These are phyloP conservation scores for Shiraia sp. DNA, from an alignment of 2,329 filamentous ascomycete species.

Conservation along the genomic window DNA sequence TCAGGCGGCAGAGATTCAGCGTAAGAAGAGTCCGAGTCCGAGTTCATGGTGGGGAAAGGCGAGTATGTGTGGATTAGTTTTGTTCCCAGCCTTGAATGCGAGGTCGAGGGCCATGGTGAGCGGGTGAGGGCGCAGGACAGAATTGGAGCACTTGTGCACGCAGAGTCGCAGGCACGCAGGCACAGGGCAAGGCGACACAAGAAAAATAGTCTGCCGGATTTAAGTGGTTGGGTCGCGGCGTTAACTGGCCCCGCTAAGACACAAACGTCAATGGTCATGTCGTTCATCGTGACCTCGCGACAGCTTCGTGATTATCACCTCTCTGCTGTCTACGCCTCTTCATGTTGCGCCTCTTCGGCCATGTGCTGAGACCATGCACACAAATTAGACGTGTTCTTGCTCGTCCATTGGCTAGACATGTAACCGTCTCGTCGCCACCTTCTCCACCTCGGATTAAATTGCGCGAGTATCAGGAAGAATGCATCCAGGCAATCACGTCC, in stretches of 20 bases:
- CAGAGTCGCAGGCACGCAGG: too few relatives aligned
- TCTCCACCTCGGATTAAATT: slow-evolving; percentile 58
- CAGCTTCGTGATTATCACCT: slow-evolving; percentile 21
- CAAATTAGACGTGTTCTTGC: slow-evolving; percentile 12
- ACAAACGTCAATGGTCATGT: slow-evolving; percentile 8
- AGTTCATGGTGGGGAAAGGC: background rate
- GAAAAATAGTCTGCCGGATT: slow-evolving; percentile 12
- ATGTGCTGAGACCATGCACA: slow-evolving; percentile 35
- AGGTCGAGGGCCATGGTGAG: too few relatives aligned
- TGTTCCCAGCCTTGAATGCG: too few relatives aligned
- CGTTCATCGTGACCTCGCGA: slow-evolving; percentile 28
- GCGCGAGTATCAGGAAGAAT: slow-evolving; percentile 88
- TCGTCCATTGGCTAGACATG: slow-evolving; percentile 14
- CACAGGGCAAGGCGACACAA: background rate
- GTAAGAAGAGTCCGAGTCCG: slow-evolving; percentile 9
- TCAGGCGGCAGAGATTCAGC: too few relatives aligned
- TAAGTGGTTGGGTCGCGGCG: slow-evolving; percentile 7
- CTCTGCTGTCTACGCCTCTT: slow-evolving; percentile 12
- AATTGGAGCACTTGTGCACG: too few relatives aligned
- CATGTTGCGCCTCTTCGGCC: slow-evolving; percentile 37
- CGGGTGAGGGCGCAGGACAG: too few relatives aligned
- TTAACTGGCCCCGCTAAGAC: too few relatives aligned
- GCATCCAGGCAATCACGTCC: slow-evolving; percentile 77
- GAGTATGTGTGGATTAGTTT: too few relatives aligned
- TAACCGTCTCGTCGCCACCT: slow-evolving; percentile 22